Percentiles rank a stretch among this genome's conserved stretches.
Evolutionary conservation across 1,284 basidiomycete species (phyloP).

Genomic region (Sphagnurus paluster): DNA sequence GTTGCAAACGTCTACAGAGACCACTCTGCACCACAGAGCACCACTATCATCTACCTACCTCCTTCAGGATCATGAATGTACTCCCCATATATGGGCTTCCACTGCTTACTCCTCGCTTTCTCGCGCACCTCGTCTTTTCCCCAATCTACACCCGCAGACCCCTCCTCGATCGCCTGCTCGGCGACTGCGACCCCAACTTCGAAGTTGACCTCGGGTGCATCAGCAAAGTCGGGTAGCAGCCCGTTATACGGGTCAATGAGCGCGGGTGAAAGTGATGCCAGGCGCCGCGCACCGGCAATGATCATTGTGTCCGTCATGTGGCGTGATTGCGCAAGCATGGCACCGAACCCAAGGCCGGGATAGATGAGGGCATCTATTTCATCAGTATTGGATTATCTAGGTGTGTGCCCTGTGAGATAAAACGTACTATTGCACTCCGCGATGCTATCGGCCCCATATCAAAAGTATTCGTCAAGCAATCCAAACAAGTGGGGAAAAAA

Average conservation of each 20-base stretch:
- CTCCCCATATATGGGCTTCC: constrained; percentile 62
- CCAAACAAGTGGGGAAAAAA: not conserved
- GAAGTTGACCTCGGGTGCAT: constrained; percentile 70
- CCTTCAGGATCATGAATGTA: constrained; percentile 67
- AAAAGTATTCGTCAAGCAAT: constrained; percentile 2
- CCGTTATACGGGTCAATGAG: constrained; percentile 62
- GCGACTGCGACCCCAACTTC: constrained; percentile 83
- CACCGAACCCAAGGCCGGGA: constrained; percentile 77
- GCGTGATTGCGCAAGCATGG: constrained; percentile 62
- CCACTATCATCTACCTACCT: too few species aligned
- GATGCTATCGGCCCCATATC: constrained; percentile 38
- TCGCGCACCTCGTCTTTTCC: constrained; percentile 52
- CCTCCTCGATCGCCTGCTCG: constrained; percentile 74
- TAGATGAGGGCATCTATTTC: constrained; percentile 70
- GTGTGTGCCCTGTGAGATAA: not conserved
- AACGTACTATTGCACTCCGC: constrained; percentile 72
- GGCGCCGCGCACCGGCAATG: constrained; percentile 70
- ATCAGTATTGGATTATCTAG: not conserved
- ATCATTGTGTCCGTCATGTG: constrained; percentile 76
- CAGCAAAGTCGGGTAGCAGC: constrained; percentile 72
- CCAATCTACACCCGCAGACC: constrained; percentile 57
- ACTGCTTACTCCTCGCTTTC: constrained; percentile 50
- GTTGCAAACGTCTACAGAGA: too few species aligned
- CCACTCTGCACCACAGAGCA: too few species aligned
- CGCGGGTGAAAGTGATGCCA: constrained; percentile 78